A percentile compares a stretch with the other conserved stretches of the same genome.
These are phyloP conservation scores for Cystoderma amianthinum DNA, from an alignment of 768 basidiomycete genomes.

Conservation along the genomic window DNA sequence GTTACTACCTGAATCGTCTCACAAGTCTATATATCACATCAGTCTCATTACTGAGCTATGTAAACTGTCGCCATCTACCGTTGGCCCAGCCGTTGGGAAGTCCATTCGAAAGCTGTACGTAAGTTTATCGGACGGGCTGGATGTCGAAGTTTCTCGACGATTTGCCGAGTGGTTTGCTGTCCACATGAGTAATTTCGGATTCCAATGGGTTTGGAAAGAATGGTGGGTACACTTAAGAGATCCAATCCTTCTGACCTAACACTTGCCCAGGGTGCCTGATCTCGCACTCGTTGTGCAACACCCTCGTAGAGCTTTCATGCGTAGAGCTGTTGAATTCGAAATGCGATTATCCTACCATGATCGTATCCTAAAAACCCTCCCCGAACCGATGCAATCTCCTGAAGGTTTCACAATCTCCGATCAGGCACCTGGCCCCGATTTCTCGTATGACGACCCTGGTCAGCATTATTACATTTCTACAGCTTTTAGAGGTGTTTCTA, in stretches of 20 bases:
- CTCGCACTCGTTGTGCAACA: conserved; percentile 66
- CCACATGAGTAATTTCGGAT: conserved; percentile 97
- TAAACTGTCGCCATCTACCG: conserved; percentile 86
- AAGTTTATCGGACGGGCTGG: conserved; percentile 76
- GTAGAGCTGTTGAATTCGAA: conserved; percentile 82
- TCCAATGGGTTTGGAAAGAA: conserved; percentile 99
- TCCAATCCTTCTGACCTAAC: not conserved
- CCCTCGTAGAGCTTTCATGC: conserved; percentile 85
- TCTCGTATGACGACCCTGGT: conserved; percentile 80
- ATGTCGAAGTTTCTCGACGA: conserved; percentile 74
- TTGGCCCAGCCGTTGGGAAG: conserved; percentile 95
- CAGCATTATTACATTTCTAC: conserved; percentile 16
- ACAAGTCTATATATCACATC: conserved; percentile 81
- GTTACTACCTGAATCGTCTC: conserved; percentile 67
- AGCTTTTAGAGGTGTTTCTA: not conserved
- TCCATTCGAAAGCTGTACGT: conserved; percentile 84
- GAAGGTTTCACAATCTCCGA: conserved; percentile 58
- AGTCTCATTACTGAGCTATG: conserved; percentile 89
- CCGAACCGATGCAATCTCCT: conserved; percentile 67
- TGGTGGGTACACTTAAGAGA: conserved; percentile 67
- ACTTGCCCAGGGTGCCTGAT: conserved; percentile 70
- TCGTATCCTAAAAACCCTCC: conserved; percentile 83
- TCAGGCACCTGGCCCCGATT: conserved; percentile 73
- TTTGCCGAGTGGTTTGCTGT: conserved; percentile 94
- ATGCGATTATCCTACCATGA: conserved; percentile 91